phyloP scores from a whole-genome alignment of 306 rosid genomes.

The Nissolia schottii region DNA sequence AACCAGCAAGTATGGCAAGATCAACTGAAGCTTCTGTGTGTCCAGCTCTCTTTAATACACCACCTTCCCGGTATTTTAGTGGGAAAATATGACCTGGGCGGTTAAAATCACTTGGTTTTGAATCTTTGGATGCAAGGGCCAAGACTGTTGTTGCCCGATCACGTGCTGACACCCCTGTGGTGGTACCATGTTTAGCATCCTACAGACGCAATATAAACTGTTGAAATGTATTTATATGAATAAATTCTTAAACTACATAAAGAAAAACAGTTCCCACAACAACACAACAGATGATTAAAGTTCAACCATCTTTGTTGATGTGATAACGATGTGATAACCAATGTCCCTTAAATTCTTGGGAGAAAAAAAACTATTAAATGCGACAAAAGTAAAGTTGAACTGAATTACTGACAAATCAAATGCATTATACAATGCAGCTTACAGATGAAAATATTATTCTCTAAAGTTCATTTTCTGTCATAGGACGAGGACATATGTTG shows the following conservation, averaged over 20 bases:
- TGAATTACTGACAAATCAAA: slow-evolving; percentile 14
- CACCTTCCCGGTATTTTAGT: slow-evolving; percentile 83
- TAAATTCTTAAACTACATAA: background rate
- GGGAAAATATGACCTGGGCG: slow-evolving; percentile 98
- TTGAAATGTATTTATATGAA: background rate
- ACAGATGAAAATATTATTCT: slow-evolving; percentile 4
- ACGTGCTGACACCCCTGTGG: slow-evolving; percentile 91
- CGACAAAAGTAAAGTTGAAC: background rate
- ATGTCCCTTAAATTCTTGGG: background rate
- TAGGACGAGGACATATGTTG: background rate
- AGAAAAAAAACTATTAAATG: background rate
- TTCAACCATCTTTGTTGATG: background rate
- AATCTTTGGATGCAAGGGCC: slow-evolving; percentile 84
- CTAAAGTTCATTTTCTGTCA: background rate
- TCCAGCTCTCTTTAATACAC: slow-evolving; percentile 95
- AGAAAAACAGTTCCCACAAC: background rate
- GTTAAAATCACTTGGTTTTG: slow-evolving; percentile 81
- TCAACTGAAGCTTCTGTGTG: slow-evolving; percentile 97
- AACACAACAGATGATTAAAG: slow-evolving; percentile 2
- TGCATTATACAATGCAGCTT: slow-evolving; percentile 6
- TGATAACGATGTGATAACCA: background rate
- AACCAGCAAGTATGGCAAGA: slow-evolving; percentile 84
- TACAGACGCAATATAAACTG: slow-evolving; percentile 25
- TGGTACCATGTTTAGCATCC: slow-evolving; percentile 85
- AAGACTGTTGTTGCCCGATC: slow-evolving; percentile 91